These are phyloP conservation scores for Termitomyces sp. DNA, from an alignment of 768 basidiomycete genomes.

Conservation along the genomic window DNA sequence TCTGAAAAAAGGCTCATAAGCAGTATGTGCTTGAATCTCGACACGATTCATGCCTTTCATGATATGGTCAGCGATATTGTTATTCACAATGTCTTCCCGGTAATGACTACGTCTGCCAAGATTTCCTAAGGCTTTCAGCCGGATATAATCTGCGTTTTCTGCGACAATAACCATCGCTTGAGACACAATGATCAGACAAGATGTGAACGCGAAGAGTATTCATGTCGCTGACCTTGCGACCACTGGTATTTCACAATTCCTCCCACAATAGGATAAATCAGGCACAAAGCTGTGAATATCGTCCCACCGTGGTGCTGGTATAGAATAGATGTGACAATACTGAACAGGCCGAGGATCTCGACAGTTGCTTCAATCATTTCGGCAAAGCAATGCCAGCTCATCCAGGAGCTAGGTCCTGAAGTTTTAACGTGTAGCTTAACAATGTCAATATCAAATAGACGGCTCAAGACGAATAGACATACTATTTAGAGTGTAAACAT, in stretches of 20 bases:
- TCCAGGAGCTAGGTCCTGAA: not conserved
- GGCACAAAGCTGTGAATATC: slow-evolving; percentile 5
- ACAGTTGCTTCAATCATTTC: slow-evolving; percentile 1
- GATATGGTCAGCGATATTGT: slow-evolving; percentile 27
- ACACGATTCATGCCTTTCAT: slow-evolving; percentile 16
- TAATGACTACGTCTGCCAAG: slow-evolving; percentile 15
- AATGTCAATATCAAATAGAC: not conserved
- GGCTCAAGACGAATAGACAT: not conserved
- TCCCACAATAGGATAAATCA: slow-evolving; percentile 9
- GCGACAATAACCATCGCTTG: slow-evolving; percentile 3
- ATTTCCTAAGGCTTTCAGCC: not conserved
- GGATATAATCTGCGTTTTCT: slow-evolving; percentile 4
- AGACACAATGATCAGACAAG: not conserved
- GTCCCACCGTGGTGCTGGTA: slow-evolving; percentile 5
- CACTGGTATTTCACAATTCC: not conserved
- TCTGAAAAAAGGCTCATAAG: slow-evolving; percentile 15
- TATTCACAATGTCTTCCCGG: slow-evolving; percentile 35
- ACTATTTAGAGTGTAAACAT: slow-evolving; percentile 11
- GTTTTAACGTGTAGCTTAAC: slow-evolving; percentile 1
- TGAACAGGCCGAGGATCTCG: slow-evolving; percentile 4
- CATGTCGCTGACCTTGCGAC: slow-evolving; percentile 3
- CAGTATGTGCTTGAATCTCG: not conserved
- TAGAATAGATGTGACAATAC: slow-evolving; percentile 8
- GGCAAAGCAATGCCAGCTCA: slow-evolving; percentile 2
- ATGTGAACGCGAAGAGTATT: not conserved